phyloP scores from a whole-genome alignment of 2,329 filamentous ascomycete species.

The Colletotrichum sidae region DNA sequence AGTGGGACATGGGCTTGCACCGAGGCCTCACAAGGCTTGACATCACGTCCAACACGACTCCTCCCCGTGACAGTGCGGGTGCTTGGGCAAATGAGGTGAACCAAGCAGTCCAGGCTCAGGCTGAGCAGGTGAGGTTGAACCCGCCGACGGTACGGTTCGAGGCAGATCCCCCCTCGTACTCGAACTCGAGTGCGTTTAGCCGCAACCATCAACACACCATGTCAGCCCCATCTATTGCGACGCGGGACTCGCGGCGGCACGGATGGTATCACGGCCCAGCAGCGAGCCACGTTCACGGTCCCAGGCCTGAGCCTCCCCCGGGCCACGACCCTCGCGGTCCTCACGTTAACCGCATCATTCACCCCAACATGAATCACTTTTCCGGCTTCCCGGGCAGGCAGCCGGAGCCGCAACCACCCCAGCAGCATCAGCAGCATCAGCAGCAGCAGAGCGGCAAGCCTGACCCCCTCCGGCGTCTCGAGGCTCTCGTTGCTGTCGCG shows the following conservation, averaged over 20 bases:
- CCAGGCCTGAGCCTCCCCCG: constrained; percentile 39
- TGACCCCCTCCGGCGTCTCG: constrained; percentile 52
- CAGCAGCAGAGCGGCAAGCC: constrained; percentile 40
- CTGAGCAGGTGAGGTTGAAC: constrained; percentile 60
- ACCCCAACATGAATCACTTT: constrained; percentile 66
- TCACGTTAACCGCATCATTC: constrained; percentile 67
- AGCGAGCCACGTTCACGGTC: constrained; percentile 43
- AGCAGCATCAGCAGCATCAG: constrained; percentile 37
- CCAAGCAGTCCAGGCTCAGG: constrained; percentile 65
- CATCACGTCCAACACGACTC: constrained; percentile 63
- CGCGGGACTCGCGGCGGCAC: constrained; percentile 72
- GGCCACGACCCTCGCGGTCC: constrained; percentile 50
- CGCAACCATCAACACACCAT: constrained; percentile 66
- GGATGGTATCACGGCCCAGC: constrained; percentile 76
- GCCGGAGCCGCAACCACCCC: constrained; percentile 38
- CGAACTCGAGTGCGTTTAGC: constrained; percentile 30
- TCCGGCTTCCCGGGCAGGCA: constrained; percentile 61
- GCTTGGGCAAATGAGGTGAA: constrained; percentile 69
- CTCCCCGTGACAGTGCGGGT: constrained; percentile 63
- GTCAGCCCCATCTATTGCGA: constrained; percentile 68
- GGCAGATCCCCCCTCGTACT: constrained; percentile 52
- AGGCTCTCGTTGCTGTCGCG: constrained; percentile 58
- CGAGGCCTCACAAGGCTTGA: constrained; percentile 75
- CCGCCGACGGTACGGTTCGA: constrained; percentile 67
- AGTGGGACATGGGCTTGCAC: constrained; percentile 75